Evolutionary conservation across 2,329 filamentous ascomycete genomes (phyloP), one percentile per base, ranked within the genome.

Genomic region (Pseudovirgaria hyperparasitica): DNA sequence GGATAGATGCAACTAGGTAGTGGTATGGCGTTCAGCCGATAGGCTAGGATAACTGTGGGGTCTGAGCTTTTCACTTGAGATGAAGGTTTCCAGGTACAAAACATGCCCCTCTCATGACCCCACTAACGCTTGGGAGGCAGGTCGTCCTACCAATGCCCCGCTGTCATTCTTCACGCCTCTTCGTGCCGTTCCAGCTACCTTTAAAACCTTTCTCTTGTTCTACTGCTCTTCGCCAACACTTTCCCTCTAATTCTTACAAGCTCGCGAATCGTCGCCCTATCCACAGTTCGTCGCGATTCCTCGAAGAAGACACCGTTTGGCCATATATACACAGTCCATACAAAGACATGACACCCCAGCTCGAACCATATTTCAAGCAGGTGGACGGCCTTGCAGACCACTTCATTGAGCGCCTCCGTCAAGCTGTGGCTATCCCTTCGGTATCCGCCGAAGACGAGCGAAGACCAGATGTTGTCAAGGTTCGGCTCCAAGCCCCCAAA

Each of bases 341-440:
- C 41, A 44, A 52, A 42, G 41, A 37, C 23, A 96, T 94, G 50
- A 93, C 94, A 82, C 82, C 84, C 31, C 82, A 85, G 35, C 74
- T 98, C 42, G 82, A 94, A 56, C 69, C 76, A 38, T 96, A 80
- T 67, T 96, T 94, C 68, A 76, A 82, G 60, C 76, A 93, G 70
- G 84, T 93, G 45, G 85, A 94, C 58, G 62, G 61, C 51, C 67
- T 86, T 46, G 70, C 84, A 26, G 71, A 76, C 40, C 65, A 72
- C 50, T 94, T 93, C 62, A 92, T 93, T 57, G 79, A 92, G 45
- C 78, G 87, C 43, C 73, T 98, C 34, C 72, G 82, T 49, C 75
- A 86, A 58, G 90, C 90, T 29, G 90, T 98, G 33, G 87, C 86
- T 27, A 98, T 98, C 46, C 90, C 90, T 12, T 98, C 90, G 37